phyloP scores from a whole-genome alignment of 2,329 filamentous ascomycete genomes.

The Pseudogymnoascus sp. region DNA sequence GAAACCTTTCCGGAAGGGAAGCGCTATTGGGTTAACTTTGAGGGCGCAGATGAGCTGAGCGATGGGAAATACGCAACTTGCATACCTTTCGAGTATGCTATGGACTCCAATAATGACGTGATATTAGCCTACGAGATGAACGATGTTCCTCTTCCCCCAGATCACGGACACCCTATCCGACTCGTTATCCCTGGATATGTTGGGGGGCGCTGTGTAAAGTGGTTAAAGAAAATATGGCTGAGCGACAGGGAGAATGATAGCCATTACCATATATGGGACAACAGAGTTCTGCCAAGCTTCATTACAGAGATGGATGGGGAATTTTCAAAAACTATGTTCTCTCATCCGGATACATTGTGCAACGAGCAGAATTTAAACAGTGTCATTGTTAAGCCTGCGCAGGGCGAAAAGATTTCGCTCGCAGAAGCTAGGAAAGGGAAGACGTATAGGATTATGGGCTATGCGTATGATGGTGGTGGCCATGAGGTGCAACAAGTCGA shows the following conservation, averaged over 20 bases:
- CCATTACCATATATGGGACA: conserved; percentile 44
- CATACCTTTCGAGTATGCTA: conserved; percentile 41
- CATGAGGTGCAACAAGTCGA: conserved; percentile 44
- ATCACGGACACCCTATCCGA: conserved; percentile 40
- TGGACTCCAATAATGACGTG: conserved; percentile 41
- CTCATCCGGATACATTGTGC: conserved; percentile 41
- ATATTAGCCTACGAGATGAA: conserved; percentile 44
- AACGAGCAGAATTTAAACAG: conserved; percentile 44
- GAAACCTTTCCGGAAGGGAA: conserved; percentile 18
- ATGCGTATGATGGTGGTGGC: conserved; percentile 44
- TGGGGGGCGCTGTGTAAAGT: conserved; percentile 40
- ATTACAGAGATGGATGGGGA: conserved; percentile 42
- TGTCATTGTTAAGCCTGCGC: conserved; percentile 38
- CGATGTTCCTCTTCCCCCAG: conserved; percentile 33
- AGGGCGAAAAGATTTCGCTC: conserved; percentile 38
- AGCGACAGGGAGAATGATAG: conserved; percentile 37
- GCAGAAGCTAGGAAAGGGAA: conserved; percentile 31
- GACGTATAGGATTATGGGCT: conserved; percentile 39
- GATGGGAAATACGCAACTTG: conserved; percentile 42
- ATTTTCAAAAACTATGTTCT: conserved; percentile 39
- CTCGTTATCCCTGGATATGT: conserved; percentile 37
- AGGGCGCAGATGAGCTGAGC: conserved; percentile 40
- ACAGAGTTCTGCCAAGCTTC: conserved; percentile 40
- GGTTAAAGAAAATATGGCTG: conserved; percentile 37
- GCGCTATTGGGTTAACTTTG: conserved; percentile 41